These are phyloP conservation scores for Helicosporidium sp. DNA, from an alignment of 139 green algal species.

Conservation along the genomic window DNA sequence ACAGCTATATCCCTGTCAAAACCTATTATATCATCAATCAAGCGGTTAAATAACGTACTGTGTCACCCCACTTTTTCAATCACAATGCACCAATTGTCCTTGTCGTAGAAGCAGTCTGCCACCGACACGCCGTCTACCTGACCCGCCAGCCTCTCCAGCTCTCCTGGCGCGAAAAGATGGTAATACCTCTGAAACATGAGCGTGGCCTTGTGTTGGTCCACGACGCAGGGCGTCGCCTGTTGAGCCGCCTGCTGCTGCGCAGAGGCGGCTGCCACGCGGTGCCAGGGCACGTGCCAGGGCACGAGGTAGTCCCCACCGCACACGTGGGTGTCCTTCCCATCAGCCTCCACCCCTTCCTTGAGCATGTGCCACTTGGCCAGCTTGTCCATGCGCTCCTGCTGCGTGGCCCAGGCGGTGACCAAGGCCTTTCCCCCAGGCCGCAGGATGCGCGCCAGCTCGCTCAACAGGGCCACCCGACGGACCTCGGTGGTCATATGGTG, in stretches of 20 bases:
- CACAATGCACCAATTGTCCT: slow-evolving; percentile 70
- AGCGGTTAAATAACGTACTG: too few relatives aligned
- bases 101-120: slow-evolving; percentile 56
- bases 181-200: slow-evolving; percentile 90
- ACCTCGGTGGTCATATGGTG: slow-evolving; percentile 68
- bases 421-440: slow-evolving; percentile 37
- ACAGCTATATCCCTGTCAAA: too few relatives aligned
- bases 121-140: slow-evolving; percentile 18
- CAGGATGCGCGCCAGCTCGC: slow-evolving; percentile 56
- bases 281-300: slow-evolving; percentile 86
- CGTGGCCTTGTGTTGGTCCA: slow-evolving; percentile 51
- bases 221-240: neutral
- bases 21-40: too few relatives aligned
- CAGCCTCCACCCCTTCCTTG: neutral
- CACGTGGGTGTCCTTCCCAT: too few relatives aligned
- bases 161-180: slow-evolving; percentile 71
- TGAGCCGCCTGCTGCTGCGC: neutral
- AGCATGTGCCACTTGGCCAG: slow-evolving; percentile 67
- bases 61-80: slow-evolving; percentile 13
- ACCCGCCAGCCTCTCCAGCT: slow-evolving; percentile 50
- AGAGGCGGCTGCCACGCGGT: slow-evolving; percentile 29
- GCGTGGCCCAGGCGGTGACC: slow-evolving; percentile 76
- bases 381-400: slow-evolving; percentile 78
- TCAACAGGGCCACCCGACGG: slow-evolving; percentile 42
- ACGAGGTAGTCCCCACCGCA: slow-evolving; percentile 71